phyloP scores from a whole-genome alignment of 495 filamentous ascomycete species.

The Neurospora africana region DNA sequence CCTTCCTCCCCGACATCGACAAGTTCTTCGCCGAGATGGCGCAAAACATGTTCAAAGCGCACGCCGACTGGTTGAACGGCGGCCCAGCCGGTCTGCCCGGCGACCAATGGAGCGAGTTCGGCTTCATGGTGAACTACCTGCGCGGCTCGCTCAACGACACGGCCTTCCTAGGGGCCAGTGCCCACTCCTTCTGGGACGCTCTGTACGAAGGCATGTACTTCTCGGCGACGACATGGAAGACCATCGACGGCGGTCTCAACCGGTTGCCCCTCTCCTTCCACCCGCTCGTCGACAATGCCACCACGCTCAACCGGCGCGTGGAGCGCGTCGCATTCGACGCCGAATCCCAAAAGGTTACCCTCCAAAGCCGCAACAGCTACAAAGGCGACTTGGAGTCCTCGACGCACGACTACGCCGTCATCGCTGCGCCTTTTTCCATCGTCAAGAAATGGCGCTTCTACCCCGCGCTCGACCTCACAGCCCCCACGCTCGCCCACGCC shows the following conservation, averaged over 20 bases:
- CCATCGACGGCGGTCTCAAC: slow-evolving; percentile 53
- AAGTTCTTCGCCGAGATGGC: slow-evolving; percentile 36
- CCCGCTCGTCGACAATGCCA: slow-evolving; percentile 44
- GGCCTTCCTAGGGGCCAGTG: slow-evolving; percentile 29
- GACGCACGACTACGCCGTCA: slow-evolving; percentile 54
- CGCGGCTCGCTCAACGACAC: slow-evolving; percentile 44
- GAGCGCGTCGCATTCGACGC: slow-evolving; percentile 34
- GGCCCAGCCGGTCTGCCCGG: slow-evolving; percentile 28
- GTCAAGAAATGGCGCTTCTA: slow-evolving; percentile 45
- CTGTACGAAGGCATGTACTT: slow-evolving; percentile 50
- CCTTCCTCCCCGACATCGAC: slow-evolving; percentile 12
- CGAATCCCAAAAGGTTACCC: slow-evolving; percentile 29
- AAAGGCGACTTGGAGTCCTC: slow-evolving; percentile 32
- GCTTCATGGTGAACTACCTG: slow-evolving; percentile 49
- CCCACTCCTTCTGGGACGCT: slow-evolving; percentile 24
- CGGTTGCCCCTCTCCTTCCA: slow-evolving; percentile 51
- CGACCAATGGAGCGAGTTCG: slow-evolving; percentile 50
- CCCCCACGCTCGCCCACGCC: slow-evolving; percentile 35
- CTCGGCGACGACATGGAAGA: slow-evolving; percentile 45
- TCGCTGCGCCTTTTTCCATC: slow-evolving; percentile 51
- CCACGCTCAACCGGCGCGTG: slow-evolving; percentile 44
- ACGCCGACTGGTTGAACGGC: slow-evolving; percentile 38
- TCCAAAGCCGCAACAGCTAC: slow-evolving; percentile 37
- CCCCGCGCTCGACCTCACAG: slow-evolving; percentile 21
- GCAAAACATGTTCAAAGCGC: slow-evolving; percentile 52